A percentile compares a stretch with the other conserved stretches of the same genome.
These are phyloP conservation scores for Terfezia claveryi DNA, from an alignment of 495 filamentous ascomycete species.

Conservation along the genomic window DNA sequence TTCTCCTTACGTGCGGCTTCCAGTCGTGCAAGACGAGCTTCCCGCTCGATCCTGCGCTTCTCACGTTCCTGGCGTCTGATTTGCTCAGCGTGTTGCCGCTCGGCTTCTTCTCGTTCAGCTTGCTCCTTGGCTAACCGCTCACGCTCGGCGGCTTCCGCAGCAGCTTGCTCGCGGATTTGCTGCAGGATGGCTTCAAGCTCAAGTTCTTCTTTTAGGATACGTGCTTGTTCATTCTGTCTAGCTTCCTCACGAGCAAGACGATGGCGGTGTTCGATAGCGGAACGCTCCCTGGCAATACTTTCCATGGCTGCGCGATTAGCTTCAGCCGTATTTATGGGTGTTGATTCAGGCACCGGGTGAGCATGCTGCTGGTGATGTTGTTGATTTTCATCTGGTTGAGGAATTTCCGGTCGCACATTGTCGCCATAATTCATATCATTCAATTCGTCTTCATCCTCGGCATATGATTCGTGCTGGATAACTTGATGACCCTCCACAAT, in stretches of 20 bases:
- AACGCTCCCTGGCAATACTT: not conserved
- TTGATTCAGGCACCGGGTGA: no score
- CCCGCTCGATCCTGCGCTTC: conserved; percentile 11
- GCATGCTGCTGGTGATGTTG: no score
- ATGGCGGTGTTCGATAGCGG: not conserved
- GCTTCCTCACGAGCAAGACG: not conserved
- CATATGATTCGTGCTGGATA: no score
- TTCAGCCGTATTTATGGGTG: conserved; percentile 3
- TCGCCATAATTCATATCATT: no score
- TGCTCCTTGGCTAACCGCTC: conserved; percentile 11
- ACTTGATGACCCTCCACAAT: no score
- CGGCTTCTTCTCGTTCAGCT: conserved; percentile 14
- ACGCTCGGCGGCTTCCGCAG: not conserved
- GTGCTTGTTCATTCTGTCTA: not conserved
- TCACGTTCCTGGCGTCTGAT: conserved; percentile 19
- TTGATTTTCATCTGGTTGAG: not conserved
- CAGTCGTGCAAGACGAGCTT: conserved; percentile 2
- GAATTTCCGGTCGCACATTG: not conserved
- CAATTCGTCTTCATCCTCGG: no score
- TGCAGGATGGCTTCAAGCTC: not conserved
- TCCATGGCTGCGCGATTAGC: not conserved
- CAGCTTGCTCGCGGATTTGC: not conserved
- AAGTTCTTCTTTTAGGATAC: not conserved
- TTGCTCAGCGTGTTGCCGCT: conserved; percentile 17
- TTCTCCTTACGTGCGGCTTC: conserved; percentile 1